phyloP scores from a whole-genome alignment of 768 basidiomycete genomes.

The Russula vinacea region DNA sequence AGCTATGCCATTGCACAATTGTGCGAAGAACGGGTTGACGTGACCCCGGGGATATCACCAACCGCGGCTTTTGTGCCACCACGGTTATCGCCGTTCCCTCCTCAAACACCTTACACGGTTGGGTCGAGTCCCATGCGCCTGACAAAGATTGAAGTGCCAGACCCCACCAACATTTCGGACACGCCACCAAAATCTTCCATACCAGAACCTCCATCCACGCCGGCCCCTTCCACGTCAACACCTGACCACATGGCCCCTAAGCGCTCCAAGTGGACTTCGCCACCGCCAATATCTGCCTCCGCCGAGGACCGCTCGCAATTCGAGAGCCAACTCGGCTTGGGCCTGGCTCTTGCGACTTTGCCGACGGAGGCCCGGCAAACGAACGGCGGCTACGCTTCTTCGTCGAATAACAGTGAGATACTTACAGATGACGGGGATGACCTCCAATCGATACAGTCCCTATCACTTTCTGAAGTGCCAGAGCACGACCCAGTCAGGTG shows the following conservation, averaged over 20 bases:
- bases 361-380: constrained; percentile 58
- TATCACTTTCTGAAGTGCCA: constrained; percentile 24
- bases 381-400: constrained; percentile 46
- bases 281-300: constrained; percentile 74
- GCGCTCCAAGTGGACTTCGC: constrained; percentile 80
- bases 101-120: constrained; percentile 69
- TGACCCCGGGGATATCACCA: constrained; percentile 50
- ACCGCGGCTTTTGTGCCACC: constrained; percentile 44
- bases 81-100: constrained; percentile 48
- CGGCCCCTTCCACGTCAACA: constrained; percentile 28
- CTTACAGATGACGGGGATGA: constrained; percentile 75
- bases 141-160: constrained; percentile 38
- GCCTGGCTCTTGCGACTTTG: constrained; percentile 66
- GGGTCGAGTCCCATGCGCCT: constrained; percentile 59
- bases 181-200: constrained; percentile 46
- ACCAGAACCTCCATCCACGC: constrained; percentile 25
- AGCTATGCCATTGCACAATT: constrained; percentile 81
- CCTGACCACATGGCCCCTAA: constrained; percentile 74
- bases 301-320: constrained; percentile 62
- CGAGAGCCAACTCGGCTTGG: constrained; percentile 61
- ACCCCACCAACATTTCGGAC: constrained; percentile 42
- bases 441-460: constrained; percentile 64
- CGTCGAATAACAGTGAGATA: constrained; percentile 62
- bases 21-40: constrained; percentile 82
- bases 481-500: background rate